phyloP scores from a whole-genome alignment of 106 monocot species.

The Dactylorhiza incarnata region DNA sequence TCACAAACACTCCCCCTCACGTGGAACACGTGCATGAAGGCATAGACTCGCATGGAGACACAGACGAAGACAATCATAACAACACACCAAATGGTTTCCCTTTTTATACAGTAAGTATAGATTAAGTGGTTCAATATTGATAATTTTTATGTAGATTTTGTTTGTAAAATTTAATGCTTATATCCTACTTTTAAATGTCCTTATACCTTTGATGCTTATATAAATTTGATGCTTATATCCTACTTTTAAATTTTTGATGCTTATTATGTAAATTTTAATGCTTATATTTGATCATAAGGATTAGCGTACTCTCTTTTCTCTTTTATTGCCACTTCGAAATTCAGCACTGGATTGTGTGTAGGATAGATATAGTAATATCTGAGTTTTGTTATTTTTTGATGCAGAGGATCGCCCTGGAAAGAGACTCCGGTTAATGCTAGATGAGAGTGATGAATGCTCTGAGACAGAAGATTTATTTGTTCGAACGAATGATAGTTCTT shows the following conservation, averaged over 20 bases:
- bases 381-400: slow-evolving; percentile 8
- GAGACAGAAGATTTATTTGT: slow-evolving; percentile 34
- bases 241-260: not conserved
- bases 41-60: too few species aligned
- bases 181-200: not conserved
- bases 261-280: not conserved
- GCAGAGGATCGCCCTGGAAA: slow-evolving; percentile 63
- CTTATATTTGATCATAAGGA: not conserved
- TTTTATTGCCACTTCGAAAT: not conserved
- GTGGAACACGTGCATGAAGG: too few species aligned
- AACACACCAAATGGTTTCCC: too few species aligned
- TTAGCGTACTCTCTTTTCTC: not conserved
- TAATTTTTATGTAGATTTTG: not conserved
- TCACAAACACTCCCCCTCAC: too few species aligned
- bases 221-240: not conserved
- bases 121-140: not conserved
- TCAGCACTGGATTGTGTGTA: not conserved
- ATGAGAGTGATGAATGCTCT: slow-evolving; percentile 47
- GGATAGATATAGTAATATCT: not conserved
- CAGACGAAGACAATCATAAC: too few species aligned
- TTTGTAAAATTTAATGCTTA: not conserved
- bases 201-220: too few species aligned
- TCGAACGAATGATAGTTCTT: slow-evolving; percentile 42
- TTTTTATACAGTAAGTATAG: too few species aligned
- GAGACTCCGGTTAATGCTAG: slow-evolving; percentile 44